phyloP scores from a whole-genome alignment of 257 asterid species.

The Voacanga thouarsii region DNA sequence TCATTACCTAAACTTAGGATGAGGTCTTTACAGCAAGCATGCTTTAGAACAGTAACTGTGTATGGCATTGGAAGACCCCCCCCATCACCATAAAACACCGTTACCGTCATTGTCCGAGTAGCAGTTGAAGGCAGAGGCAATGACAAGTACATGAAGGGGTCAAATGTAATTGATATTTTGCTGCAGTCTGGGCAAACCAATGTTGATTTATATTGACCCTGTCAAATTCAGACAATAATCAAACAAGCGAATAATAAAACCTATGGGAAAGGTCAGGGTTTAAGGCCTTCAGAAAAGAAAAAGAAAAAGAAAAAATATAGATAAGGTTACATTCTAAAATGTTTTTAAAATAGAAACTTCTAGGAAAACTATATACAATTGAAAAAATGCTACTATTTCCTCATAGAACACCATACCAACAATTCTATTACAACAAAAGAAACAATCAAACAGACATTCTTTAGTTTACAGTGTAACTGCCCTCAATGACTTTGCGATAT shows the following conservation, averaged over 20 bases:
- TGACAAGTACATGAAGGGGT: constrained; percentile 96
- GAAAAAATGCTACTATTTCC: neutral
- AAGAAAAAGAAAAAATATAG: neutral
- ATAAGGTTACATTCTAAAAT: neutral
- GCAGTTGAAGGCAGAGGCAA: constrained; percentile 95
- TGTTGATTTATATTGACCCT: constrained; percentile 98
- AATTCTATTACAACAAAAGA: neutral
- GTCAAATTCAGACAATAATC: constrained; percentile 18
- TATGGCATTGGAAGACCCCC: constrained; percentile 89
- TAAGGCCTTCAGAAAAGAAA: neutral
- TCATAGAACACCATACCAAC: neutral
- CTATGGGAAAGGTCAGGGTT: neutral
- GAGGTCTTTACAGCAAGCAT: constrained; percentile 84
- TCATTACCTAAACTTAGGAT: constrained; percentile 56
- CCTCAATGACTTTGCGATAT: neutral
- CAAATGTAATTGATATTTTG: constrained; percentile 90
- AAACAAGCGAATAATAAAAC: neutral
- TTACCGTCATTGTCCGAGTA: constrained; percentile 69
- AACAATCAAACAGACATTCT: neutral
- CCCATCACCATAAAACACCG: constrained; percentile 85
- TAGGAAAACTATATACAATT: neutral
- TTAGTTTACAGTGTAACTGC: neutral
- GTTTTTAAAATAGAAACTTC: neutral
- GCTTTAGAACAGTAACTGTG: constrained; percentile 72
- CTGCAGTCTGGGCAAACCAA: constrained; percentile 83